Evolutionary conservation across 345 rosid genomes (phyloP).

Genomic region (Theobroma cacao): DNA sequence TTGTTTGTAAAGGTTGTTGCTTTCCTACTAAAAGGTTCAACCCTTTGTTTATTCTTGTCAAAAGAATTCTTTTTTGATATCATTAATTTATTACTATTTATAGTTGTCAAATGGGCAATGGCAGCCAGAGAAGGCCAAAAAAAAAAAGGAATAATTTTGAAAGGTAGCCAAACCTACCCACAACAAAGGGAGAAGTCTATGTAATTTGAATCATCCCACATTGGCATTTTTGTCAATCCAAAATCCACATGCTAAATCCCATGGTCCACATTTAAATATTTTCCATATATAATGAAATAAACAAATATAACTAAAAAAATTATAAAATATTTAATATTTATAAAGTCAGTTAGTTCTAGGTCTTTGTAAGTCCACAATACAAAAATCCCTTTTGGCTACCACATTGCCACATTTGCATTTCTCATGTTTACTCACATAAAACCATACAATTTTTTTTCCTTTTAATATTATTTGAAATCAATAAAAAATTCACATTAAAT

Average conservation of each 20-base stretch:
- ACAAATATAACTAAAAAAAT: background rate
- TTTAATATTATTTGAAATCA: background rate
- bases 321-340: background rate
- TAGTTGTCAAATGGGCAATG: background rate
- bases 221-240: constrained; percentile 1
- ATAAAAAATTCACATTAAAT: background rate
- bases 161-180: background rate
- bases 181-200: background rate
- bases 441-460: background rate
- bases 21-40: background rate
- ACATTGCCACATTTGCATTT: background rate
- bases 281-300: background rate
- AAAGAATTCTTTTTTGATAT: background rate
- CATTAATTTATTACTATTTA: background rate
- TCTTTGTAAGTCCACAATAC: background rate
- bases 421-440: background rate
- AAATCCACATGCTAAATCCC: background rate
- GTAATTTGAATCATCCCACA: background rate
- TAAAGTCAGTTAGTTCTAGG: background rate
- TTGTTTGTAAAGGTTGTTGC: background rate
- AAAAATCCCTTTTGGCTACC: background rate
- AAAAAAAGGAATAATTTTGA: background rate
- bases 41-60: background rate
- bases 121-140: background rate
- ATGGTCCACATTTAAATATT: background rate